Base-by-base conservation (phyloP, 495 filamentous ascomycete species). In the Aspergillus coremiiformis region DNA sequence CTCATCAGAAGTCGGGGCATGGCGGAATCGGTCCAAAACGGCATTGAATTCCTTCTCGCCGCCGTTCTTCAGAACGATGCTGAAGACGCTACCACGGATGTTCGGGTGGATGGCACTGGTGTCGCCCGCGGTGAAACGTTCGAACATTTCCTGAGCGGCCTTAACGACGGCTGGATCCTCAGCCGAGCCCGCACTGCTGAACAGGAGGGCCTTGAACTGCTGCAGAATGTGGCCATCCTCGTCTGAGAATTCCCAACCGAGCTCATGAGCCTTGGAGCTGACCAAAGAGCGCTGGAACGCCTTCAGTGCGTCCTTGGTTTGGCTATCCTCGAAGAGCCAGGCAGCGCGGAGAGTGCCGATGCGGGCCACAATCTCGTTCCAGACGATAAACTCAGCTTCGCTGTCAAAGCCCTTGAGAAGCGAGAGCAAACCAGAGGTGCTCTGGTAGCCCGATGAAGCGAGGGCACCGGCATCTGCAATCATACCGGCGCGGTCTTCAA, bases 401-500 rank as follows among this genome's bases (percentile, higher is more conserved):
- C 74, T 78, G 63, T 84, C 81, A 66, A 98, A 93, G 39, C 86
- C 82, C 61, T 91, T 83, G 49, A 98, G 74, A 4, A 98, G 79
- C 46, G 84, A 89, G 15, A 98, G 72, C 47, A 96, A 74, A 12
- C 89, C 89, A 14, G 92, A 96, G 4, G 93, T 95, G 66, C 84
- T 90, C 68, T 95, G 89, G 66, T 93, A 96, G 24, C 92, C 92
- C 14, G 89, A 91, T 5, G 87, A 78, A 49, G 92, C 87, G 56
- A 98, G 76, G 39, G 93, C 89, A 57, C 90, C 91, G 10, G 93
- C 89, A 65, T 98, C 93, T 24, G 91, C 91, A 56, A 98, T 86
- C 85, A 98, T 89, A 63, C 93, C 93, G 41, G 91, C 90, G 44
- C 92, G 83, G 65, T 96, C 92, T 67, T 95, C 89, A 27, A 93